These are phyloP conservation scores for Boletales sp. DNA, from an alignment of 768 basidiomycete species.

Conservation along the genomic window DNA sequence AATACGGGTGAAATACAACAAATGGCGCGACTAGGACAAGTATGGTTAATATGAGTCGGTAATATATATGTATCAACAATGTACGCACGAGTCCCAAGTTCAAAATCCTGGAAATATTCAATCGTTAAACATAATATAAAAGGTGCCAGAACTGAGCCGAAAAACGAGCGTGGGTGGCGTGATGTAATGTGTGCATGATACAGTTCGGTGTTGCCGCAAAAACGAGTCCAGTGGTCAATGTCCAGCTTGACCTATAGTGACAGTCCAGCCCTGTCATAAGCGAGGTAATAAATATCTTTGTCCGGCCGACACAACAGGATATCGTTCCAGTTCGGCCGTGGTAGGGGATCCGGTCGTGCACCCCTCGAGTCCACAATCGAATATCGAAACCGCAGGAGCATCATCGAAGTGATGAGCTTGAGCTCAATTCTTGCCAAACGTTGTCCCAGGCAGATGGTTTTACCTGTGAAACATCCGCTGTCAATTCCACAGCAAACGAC, in stretches of 20 bases:
- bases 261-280: slow-evolving; percentile 33
- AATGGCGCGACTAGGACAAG: slow-evolving; percentile 8
- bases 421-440: slow-evolving; percentile 72
- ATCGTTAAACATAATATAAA: slow-evolving; percentile 21
- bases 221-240: slow-evolving; percentile 15
- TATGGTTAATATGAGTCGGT: neutral
- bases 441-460: slow-evolving; percentile 67
- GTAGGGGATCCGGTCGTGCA: slow-evolving; percentile 38
- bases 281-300: slow-evolving; percentile 50
- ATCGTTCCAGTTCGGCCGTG: slow-evolving; percentile 78
- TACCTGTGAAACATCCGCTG: slow-evolving; percentile 43
- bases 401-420: slow-evolving; percentile 66
- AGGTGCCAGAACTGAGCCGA: neutral
- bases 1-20: slow-evolving; percentile 1
- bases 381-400: slow-evolving; percentile 62
- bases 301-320: slow-evolving; percentile 63
- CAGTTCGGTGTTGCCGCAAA: slow-evolving; percentile 3
- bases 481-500: slow-evolving; percentile 11
- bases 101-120: slow-evolving; percentile 2
- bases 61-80: slow-evolving; percentile 1
- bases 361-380: slow-evolving; percentile 54
- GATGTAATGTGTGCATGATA: slow-evolving; percentile 10
- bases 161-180: slow-evolving; percentile 7
- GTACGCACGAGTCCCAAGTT: slow-evolving; percentile 14
- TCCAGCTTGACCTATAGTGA: slow-evolving; percentile 26